These are phyloP conservation scores for Dothideomycetidae sp. DNA, from an alignment of 2,329 filamentous ascomycete species.

Conservation along the genomic window DNA sequence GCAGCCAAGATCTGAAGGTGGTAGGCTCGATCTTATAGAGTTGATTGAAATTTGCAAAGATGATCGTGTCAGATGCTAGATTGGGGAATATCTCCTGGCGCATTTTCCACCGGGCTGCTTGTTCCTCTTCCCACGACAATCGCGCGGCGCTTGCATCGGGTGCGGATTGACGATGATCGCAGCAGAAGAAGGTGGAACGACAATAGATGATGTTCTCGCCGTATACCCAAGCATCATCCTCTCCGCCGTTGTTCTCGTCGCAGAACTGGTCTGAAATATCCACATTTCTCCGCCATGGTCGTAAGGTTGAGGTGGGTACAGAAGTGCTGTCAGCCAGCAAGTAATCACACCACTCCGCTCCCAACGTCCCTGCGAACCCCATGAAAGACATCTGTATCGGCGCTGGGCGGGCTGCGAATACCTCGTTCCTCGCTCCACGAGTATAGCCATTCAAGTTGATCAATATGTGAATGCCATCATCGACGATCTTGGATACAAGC, in stretches of 20 bases:
- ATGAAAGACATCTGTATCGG: constrained; percentile 99
- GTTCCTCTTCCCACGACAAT: constrained; percentile 72
- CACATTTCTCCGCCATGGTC: constrained; percentile 63
- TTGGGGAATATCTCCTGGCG: constrained; percentile 80
- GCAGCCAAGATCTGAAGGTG: constrained; percentile 88
- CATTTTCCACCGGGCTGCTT: constrained; percentile 74
- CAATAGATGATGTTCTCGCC: constrained; percentile 95
- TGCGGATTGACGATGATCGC: constrained; percentile 86
- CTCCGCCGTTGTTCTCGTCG: constrained; percentile 52
- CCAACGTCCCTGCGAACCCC: constrained; percentile 92
- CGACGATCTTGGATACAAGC: constrained; percentile 71
- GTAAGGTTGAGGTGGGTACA: constrained; percentile 66
- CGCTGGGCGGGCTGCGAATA: constrained; percentile 86
- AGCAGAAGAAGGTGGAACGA: constrained; percentile 93
- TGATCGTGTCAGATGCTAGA: constrained; percentile 68
- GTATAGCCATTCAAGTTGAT: constrained; percentile 98
- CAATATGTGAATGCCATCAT: constrained; percentile 82
- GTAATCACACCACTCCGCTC: constrained; percentile 98
- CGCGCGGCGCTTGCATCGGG: constrained; percentile 52
- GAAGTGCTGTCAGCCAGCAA: constrained; percentile 81
- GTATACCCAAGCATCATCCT: constrained; percentile 74
- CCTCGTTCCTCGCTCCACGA: constrained; percentile 86
- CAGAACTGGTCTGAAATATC: constrained; percentile 52
- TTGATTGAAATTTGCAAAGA: constrained; percentile 96
- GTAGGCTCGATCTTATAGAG: constrained; percentile 99